Evolutionary conservation across 1,284 basidiomycete species (phyloP).

Genomic region (Erythrobasidium hasegawianum): DNA sequence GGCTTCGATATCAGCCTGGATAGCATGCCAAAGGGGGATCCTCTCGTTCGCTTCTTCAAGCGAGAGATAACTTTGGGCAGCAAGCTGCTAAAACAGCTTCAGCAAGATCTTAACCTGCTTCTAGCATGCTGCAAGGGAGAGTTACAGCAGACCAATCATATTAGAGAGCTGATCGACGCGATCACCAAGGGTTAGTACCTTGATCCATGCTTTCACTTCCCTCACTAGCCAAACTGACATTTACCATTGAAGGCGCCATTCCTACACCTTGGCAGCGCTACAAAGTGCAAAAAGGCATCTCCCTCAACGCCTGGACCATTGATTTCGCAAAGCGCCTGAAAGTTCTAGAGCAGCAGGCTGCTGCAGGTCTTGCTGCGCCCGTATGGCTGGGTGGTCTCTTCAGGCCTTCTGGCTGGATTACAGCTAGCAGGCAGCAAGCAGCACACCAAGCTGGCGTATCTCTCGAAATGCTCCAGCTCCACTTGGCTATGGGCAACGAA

Average conservation of each 20-base stretch:
- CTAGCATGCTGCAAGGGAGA: conserved; percentile 77
- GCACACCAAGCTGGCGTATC: conserved; percentile 87
- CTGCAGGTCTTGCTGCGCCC: conserved; percentile 50
- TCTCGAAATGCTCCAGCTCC: conserved; percentile 76
- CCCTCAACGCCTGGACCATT: conserved; percentile 67
- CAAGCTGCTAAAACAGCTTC: conserved; percentile 69
- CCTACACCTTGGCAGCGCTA: conserved; percentile 82
- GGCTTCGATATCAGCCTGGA: conserved; percentile 36
- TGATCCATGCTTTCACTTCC: no score
- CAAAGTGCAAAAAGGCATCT: conserved; percentile 75
- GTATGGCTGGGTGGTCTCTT: conserved; percentile 87
- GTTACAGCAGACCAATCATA: conserved; percentile 89
- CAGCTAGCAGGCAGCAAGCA: conserved; percentile 84
- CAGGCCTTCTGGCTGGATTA: conserved; percentile 92
- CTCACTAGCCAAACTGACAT: no score
- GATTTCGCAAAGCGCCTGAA: conserved; percentile 71
- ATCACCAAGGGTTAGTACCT: conserved; percentile 71
- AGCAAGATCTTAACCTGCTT: conserved; percentile 73
- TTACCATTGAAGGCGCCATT: conserved; percentile 85
- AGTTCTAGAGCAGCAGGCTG: conserved; percentile 69
- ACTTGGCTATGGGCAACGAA: conserved; percentile 55
- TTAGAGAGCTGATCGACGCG: conserved; percentile 78
- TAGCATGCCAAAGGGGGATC: conserved; percentile 59
- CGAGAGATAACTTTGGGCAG: conserved; percentile 76
- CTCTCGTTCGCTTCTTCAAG: conserved; percentile 78